Conservation (phyloP, 108 stramenopile species). For the Asterionellopsis glacialis region DNA sequence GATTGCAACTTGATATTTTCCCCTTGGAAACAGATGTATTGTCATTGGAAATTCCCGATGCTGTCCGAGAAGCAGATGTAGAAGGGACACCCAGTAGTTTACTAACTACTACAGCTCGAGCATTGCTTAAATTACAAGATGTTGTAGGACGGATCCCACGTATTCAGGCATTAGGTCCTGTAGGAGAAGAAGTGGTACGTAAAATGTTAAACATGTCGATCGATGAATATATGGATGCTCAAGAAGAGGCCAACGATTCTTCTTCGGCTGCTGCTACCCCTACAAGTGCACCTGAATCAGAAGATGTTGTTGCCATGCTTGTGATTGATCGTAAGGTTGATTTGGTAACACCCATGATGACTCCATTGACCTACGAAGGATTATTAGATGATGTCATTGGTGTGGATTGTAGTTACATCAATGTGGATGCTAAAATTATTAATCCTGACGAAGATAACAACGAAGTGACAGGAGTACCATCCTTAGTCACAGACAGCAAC, state of each 20-base stretch:
- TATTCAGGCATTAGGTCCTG: constrained; percentile 62
- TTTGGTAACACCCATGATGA: constrained; percentile 89
- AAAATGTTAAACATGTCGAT: constrained; percentile 58
- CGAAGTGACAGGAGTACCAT: too few relatives aligned
- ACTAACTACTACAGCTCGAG: constrained; percentile 54
- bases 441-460: constrained; percentile 62
- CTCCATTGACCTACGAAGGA: constrained; percentile 96
- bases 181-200: constrained; percentile 68
- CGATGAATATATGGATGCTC: constrained; percentile 44
- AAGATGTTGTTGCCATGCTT: constrained; percentile 70
- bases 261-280: constrained; percentile 4
- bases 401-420: constrained; percentile 52
- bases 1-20: constrained; percentile 46
- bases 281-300: neutral
- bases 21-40: constrained; percentile 48
- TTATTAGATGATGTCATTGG: constrained; percentile 90
- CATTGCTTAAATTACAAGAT: constrained; percentile 75
- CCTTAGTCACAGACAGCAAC: neutral
- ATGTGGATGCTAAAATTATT: constrained; percentile 45
- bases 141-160: constrained; percentile 61
- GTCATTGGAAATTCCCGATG: constrained; percentile 33
- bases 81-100: constrained; percentile 63
- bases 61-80: constrained; percentile 33
- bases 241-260: neutral
- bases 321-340: constrained; percentile 90